Conservation (phyloP, 2,329 filamentous ascomycete species). For the Alternaria triticina region DNA sequence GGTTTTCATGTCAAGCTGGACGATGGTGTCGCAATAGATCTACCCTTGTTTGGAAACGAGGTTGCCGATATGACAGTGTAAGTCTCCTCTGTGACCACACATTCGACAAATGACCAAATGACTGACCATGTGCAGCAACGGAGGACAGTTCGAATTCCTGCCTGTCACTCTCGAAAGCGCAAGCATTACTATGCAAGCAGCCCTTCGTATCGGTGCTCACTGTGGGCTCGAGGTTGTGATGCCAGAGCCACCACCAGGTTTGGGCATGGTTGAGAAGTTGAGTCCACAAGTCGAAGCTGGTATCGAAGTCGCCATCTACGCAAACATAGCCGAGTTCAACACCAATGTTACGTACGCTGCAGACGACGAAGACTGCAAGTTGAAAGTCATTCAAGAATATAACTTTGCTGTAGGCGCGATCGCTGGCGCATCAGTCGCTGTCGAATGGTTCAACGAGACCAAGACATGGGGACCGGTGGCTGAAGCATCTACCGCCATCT, state of each 20-base stretch:
- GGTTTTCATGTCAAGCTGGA: conserved; percentile 64
- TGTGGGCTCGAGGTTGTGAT: conserved; percentile 44
- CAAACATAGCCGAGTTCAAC: conserved; percentile 61
- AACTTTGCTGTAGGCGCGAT: conserved; percentile 60
- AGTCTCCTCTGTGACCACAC: conserved; percentile 31
- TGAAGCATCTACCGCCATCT: conserved; percentile 58
- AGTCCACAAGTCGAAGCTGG: conserved; percentile 35
- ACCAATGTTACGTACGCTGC: conserved; percentile 57
- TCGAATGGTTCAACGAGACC: conserved; percentile 31
- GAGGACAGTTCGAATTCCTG: conserved; percentile 63
- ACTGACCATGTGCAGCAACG: conserved; percentile 48
- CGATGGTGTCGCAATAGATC: conserved; percentile 56
- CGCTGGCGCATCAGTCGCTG: conserved; percentile 59
- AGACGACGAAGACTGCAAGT: conserved; percentile 50
- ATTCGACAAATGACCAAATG: not conserved
- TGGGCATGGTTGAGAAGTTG: no score
- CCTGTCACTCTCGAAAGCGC: conserved; percentile 59
- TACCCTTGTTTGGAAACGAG: conserved; percentile 59
- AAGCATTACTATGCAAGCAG: conserved; percentile 55
- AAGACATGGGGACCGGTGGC: conserved; percentile 60
- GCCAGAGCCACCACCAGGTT: not conserved
- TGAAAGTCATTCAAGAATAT: conserved; percentile 59
- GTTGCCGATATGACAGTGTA: conserved; percentile 59
- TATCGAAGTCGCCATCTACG: conserved; percentile 57
- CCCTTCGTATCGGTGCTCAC: conserved; percentile 57